Percentiles rank a stretch among this genome's conserved stretches.
Conservation (phyloP, 2,329 filamentous ascomycete species). For the Didymellaceae sp. region DNA sequence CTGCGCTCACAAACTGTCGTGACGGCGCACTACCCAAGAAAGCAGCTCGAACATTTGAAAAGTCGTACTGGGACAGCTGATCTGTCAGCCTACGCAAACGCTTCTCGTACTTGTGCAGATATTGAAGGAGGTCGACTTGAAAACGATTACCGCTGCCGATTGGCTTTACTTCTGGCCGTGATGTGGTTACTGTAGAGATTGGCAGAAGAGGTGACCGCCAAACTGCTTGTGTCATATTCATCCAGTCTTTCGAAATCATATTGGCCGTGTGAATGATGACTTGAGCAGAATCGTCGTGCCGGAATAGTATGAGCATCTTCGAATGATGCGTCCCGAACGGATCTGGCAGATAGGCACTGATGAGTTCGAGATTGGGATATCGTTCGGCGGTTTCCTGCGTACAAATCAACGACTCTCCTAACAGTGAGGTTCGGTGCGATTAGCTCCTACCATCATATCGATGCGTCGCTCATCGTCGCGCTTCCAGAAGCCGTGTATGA, state of each 20-base stretch:
- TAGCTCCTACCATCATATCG: conserved; percentile 59
- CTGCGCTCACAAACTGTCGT: conserved; percentile 59
- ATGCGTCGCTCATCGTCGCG: conserved; percentile 67
- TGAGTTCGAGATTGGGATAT: conserved; percentile 72
- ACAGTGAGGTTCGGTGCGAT: too few relatives aligned
- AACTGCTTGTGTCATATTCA: conserved; percentile 82
- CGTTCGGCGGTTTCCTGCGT: conserved; percentile 65
- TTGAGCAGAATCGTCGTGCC: conserved; percentile 77
- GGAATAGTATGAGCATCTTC: conserved; percentile 84
- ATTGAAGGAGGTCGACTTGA: conserved; percentile 76
- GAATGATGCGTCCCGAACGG: conserved; percentile 85
- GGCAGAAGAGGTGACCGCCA: conserved; percentile 80
- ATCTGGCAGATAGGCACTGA: conserved; percentile 80
- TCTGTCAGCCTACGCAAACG: conserved; percentile 62
- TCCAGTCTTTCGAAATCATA: conserved; percentile 88
- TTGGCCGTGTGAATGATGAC: conserved; percentile 89
- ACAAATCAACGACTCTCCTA: conserved; percentile 11
- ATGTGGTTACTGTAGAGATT: conserved; percentile 29
- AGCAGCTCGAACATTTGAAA: conserved; percentile 70
- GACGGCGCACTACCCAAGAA: conserved; percentile 82
- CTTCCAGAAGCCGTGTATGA: conserved; percentile 72
- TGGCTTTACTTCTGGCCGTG: conserved; percentile 8
- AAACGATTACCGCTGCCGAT: conserved; percentile 73
- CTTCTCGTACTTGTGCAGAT: conserved; percentile 73
- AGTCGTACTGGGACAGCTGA: conserved; percentile 70